Base-by-base conservation (phyloP, 306 rosid species). In the Calophaca sinica region DNA sequence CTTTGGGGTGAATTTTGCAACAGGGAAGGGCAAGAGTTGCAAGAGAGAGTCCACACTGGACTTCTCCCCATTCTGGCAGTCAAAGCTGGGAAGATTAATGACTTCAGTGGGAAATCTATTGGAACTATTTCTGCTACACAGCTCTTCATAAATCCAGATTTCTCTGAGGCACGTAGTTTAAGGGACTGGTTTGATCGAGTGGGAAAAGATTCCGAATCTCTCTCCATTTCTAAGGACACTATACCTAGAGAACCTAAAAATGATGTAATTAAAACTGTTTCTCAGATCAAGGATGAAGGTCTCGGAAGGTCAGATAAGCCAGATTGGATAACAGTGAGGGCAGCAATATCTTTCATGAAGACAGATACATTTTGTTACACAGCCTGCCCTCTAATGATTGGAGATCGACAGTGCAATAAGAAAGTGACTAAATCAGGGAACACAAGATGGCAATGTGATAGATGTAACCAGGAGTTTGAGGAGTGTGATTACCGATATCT, bases 1-100 rank as follows among this genome's bases (percentile, higher is more conserved):
- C 87, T 92, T 31, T 89, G 97, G 96, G 97, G 96, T 46, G 96
- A 92, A 20, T 83, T 89, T 61, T 92, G 96, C 86, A 88, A 92
- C 49, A 86, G 85, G 81, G 97, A 92, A 85, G 96, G 97, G 65
- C 89, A 88, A 79, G 64, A 73, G 76, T 81, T 89, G 73, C 88
- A 89, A 72, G 92, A 89, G 60, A 79, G 85, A 79, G 50, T 82
- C 32, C 81, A 82, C 69, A 60, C 81, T 44, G 89, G 90, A 26
- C 2, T 68, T 14, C 86, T 72, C 49, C 96, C 97, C 5, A 87
- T 88, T 80, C 72, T 92, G 75, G 97, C 94, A 60, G 92, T 91
- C 72, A 91, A 91, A 80, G 85, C 97, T 61, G 97, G 94, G 82
- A 92, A 88, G 86, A 85, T 92, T 8, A 92, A 76, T 65, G 93